These are phyloP conservation scores for Fusarium sp. DNA, from an alignment of 2,329 filamentous ascomycete genomes.

Conservation along the genomic window DNA sequence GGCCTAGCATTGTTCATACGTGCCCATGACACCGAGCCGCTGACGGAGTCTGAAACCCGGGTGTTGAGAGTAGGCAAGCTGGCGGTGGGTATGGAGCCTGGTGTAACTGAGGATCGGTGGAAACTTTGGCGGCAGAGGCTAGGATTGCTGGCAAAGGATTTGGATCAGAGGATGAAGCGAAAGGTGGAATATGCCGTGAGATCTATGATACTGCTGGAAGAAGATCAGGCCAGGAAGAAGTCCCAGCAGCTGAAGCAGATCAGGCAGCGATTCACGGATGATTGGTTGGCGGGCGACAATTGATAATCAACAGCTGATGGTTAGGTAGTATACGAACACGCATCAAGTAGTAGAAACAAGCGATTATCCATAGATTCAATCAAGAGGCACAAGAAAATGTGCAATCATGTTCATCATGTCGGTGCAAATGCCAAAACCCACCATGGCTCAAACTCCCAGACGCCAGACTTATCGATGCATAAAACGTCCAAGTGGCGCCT, in stretches of 20 bases:
- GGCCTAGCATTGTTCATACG: slow-evolving; percentile 39
- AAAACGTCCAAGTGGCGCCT: background rate
- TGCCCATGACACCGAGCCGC: slow-evolving; percentile 9
- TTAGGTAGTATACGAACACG: background rate
- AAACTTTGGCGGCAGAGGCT: slow-evolving; percentile 45
- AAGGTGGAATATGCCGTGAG: slow-evolving; percentile 32
- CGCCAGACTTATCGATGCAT: slow-evolving; percentile 39
- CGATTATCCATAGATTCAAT: background rate
- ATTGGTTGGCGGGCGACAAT: background rate
- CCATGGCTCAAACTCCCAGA: slow-evolving; percentile 41
- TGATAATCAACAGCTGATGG: background rate
- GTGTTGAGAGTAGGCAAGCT: slow-evolving; percentile 34
- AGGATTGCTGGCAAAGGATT: slow-evolving; percentile 28
- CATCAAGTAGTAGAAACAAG: background rate
- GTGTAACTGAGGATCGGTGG: slow-evolving; percentile 43
- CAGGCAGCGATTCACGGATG: background rate
- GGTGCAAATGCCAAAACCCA: slow-evolving; percentile 16
- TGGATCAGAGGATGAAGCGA: slow-evolving; percentile 33
- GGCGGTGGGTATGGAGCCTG: slow-evolving; percentile 29
- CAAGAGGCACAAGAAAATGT: background rate
- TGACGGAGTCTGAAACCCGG: slow-evolving; percentile 34
- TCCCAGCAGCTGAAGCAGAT: no score
- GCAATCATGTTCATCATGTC: slow-evolving; percentile 10
- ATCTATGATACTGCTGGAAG: slow-evolving; percentile 38
- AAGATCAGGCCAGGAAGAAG: background rate